These are phyloP conservation scores for Colletotrichum somersetense DNA, from an alignment of 2,329 filamentous ascomycete genomes.

Conservation along the genomic window DNA sequence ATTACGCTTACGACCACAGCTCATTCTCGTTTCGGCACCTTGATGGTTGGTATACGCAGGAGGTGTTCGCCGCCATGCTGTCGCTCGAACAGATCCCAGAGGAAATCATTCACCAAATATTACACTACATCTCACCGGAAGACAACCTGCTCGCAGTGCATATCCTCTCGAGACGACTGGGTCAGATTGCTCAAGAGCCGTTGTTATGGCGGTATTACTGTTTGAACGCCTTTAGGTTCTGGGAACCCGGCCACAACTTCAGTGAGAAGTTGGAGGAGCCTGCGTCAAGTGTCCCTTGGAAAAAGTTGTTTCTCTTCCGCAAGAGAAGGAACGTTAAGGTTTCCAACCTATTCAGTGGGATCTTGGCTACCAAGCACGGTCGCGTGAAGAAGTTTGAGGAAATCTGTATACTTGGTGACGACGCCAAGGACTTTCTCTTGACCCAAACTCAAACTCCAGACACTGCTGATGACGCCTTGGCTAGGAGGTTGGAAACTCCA, in stretches of 20 bases:
- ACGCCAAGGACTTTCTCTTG: conserved; percentile 87
- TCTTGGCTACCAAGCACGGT: conserved; percentile 77
- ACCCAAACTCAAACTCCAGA: conserved; percentile 72
- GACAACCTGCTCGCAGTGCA: conserved; percentile 64
- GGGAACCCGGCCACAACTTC: conserved; percentile 77
- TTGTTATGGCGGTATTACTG: conserved; percentile 88
- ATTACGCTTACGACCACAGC: conserved; percentile 15
- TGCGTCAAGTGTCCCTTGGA: conserved; percentile 78
- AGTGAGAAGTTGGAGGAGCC: conserved; percentile 64
- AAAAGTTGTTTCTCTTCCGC: conserved; percentile 71
- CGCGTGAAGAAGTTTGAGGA: conserved; percentile 77
- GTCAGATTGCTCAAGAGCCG: conserved; percentile 75
- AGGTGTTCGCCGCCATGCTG: conserved; percentile 45
- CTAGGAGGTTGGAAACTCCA: conserved; percentile 67
- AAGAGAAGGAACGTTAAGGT: conserved; percentile 65
- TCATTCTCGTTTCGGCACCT: neutral
- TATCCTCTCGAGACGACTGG: conserved; percentile 72
- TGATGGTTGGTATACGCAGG: neutral
- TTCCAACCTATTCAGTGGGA: conserved; percentile 70
- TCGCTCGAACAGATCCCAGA: conserved; percentile 73
- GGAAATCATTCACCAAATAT: conserved; percentile 86
- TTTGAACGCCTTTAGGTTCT: conserved; percentile 75
- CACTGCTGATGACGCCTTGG: conserved; percentile 78
- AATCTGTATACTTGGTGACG: conserved; percentile 82
- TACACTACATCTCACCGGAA: conserved; percentile 71